Conservation (phyloP, 2,329 filamentous ascomycete genomes). For the Rhytidhysteron rufulum region DNA sequence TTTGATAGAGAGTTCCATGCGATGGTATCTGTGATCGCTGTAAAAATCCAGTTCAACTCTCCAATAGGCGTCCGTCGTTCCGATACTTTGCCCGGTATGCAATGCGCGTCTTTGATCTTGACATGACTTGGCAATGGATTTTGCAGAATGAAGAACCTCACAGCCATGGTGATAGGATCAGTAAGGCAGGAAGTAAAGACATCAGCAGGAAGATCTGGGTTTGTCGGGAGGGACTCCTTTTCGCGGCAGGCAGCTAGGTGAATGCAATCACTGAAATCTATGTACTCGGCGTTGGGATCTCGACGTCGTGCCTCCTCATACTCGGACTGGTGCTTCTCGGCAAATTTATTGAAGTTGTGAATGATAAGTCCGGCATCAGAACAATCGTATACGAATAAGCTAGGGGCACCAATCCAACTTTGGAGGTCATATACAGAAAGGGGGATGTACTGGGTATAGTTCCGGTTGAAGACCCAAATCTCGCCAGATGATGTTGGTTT, state of each 20-base stretch:
- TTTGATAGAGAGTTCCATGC: slow-evolving; percentile 94
- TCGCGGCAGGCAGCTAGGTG: slow-evolving; percentile 88
- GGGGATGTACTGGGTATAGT: slow-evolving; percentile 97
- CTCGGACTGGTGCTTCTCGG: slow-evolving; percentile 90
- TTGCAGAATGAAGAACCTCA: slow-evolving; percentile 94
- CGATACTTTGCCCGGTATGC: slow-evolving; percentile 85
- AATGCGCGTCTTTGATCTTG: slow-evolving; percentile 77
- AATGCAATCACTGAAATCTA: slow-evolving; percentile 78
- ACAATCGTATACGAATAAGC: slow-evolving; percentile 96
- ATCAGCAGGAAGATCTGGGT: slow-evolving; percentile 87
- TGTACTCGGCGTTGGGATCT: slow-evolving; percentile 64
- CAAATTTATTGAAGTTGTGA: slow-evolving; percentile 88
- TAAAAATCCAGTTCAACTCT: slow-evolving; percentile 99
- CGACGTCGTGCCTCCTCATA: slow-evolving; percentile 71
- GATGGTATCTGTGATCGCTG: slow-evolving; percentile 96
- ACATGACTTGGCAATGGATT: slow-evolving; percentile 70
- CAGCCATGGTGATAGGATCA: slow-evolving; percentile 94
- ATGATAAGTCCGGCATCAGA: slow-evolving; percentile 95
- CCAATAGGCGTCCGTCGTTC: slow-evolving; percentile 90
- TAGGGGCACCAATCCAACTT: slow-evolving; percentile 91
- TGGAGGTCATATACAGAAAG: slow-evolving; percentile 94
- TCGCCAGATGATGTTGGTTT: slow-evolving; percentile 93
- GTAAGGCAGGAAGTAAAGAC: slow-evolving; percentile 95
- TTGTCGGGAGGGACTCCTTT: slow-evolving; percentile 90
- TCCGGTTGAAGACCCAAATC: slow-evolving; percentile 99